Base-by-base conservation (phyloP, 2,329 filamentous ascomycete species). In the Botrytis galanthina region DNA sequence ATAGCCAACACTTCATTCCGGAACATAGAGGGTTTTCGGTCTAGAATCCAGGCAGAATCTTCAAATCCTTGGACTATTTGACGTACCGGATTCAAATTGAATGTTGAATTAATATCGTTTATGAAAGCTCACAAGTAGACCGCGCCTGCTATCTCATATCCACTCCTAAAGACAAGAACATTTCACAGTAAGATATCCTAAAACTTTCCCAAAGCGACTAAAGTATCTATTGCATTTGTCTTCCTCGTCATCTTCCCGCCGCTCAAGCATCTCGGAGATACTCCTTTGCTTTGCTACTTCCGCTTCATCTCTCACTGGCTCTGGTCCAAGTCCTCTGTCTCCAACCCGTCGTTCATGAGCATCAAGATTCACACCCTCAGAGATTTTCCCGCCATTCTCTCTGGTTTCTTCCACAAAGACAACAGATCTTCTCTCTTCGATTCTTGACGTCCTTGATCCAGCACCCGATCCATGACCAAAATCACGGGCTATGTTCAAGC, bases 381-480 rank as follows among this genome's bases (percentile, higher is more conserved):
- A 42, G 26, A 7, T 18, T 16, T 42, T 29, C 46, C 35, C 18
- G 3, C 60, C 37, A 16, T 35, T 37, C 6, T n/a, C n/a, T 59
- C 35, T 46, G 18, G 35, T 26, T 37, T 57, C 70, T 20, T 37
- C 37, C 37, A 29, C 29, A 26, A 46, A 48, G 5, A 35, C 37
- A 57, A 54, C 20, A 0, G 46, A 72, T n/a, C 32, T 59, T n/a
- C 70, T 51, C 70, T 67, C 37, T 42, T 64, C 61, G 4, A 72
- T 72, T 26, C 60, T 64, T 29, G 62, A 66, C 14, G n/a, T 46
- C 39, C 54, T 61, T 20, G 29, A n/a, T 22, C 54, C 57, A n/a
- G 14, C 7, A 42, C 68, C 7, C 29, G 20, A 60, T 8, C 39
- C 68, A 61, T 26, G 29, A 3, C 29, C 68, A n/a, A 62, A 62